Evolutionary conservation across 2,329 filamentous ascomycete species (phyloP).

Genomic region (Colletotrichum sp.): DNA sequence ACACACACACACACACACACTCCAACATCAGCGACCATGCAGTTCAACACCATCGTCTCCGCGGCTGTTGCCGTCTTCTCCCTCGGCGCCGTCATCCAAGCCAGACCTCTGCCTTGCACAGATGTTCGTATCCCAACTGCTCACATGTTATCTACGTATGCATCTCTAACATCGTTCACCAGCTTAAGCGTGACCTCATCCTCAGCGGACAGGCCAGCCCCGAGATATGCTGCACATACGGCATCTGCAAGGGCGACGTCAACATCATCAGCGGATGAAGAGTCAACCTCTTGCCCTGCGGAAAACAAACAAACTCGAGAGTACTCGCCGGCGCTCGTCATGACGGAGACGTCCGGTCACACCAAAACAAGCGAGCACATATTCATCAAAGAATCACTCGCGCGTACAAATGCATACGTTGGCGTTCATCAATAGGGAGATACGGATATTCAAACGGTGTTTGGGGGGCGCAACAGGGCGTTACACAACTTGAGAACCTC

Average conservation of each 20-base stretch:
- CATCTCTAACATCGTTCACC: slow-evolving; percentile 5
- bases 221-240: slow-evolving; percentile 60
- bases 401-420: neutral
- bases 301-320: slow-evolving; percentile 4
- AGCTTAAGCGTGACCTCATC: slow-evolving; percentile 46
- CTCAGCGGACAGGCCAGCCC: slow-evolving; percentile 51
- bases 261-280: slow-evolving; percentile 48
- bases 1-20: too few species aligned
- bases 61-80: slow-evolving; percentile 26
- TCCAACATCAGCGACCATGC: slow-evolving; percentile 25
- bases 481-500: neutral
- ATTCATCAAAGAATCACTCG: neutral
- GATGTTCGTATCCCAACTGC: slow-evolving; percentile 34
- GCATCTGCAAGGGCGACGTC: slow-evolving; percentile 54
- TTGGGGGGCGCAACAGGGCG: neutral
- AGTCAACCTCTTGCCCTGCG: neutral
- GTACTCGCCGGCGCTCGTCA: slow-evolving; percentile 3
- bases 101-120: slow-evolving; percentile 42
- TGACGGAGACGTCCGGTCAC: neutral
- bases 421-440: neutral
- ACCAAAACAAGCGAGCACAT: neutral
- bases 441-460: neutral
- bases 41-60: slow-evolving; percentile 26
- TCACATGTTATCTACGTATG: neutral
- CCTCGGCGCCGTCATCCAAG: slow-evolving; percentile 28